Conservation (phyloP, 352 stramenopile species). For the Aphanomyces euteiches region DNA sequence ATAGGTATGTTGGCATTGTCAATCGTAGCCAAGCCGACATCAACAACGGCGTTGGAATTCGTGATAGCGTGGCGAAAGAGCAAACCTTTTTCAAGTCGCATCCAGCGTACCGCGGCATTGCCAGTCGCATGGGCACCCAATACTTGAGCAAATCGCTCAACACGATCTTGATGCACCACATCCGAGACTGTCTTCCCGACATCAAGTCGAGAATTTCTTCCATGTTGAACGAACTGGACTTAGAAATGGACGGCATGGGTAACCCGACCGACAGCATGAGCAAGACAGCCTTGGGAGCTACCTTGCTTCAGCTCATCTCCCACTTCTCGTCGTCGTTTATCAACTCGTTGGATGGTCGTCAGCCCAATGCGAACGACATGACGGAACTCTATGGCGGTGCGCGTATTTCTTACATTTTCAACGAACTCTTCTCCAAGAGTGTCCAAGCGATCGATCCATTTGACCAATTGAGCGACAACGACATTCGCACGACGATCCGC, state of each 20-base stretch:
- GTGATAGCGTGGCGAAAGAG: slow-evolving; percentile 94
- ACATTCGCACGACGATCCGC: slow-evolving; percentile 98
- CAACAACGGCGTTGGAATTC: slow-evolving; percentile 93
- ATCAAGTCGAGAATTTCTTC: slow-evolving; percentile 96
- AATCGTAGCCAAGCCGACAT: slow-evolving; percentile 99
- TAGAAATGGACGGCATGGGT: slow-evolving; percentile 95
- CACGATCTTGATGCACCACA: slow-evolving; percentile 99
- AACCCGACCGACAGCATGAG: slow-evolving; percentile 85
- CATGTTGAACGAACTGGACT: slow-evolving; percentile 94
- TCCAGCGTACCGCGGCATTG: slow-evolving; percentile 90
- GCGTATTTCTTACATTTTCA: slow-evolving; percentile 98
- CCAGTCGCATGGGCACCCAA: slow-evolving; percentile 93
- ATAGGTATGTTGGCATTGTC: slow-evolving; percentile 90
- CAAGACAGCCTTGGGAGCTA: slow-evolving; percentile 89
- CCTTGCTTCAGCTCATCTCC: slow-evolving; percentile 93
- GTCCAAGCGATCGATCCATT: slow-evolving; percentile 93
- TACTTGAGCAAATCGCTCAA: slow-evolving; percentile 97
- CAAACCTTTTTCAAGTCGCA: slow-evolving; percentile 97
- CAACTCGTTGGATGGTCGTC: slow-evolving; percentile 85
- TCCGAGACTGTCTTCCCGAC: slow-evolving; percentile 97
- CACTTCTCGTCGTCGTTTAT: slow-evolving; percentile 88
- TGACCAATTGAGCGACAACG: slow-evolving; percentile 95
- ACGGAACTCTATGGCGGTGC: slow-evolving; percentile 95
- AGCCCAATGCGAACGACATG: slow-evolving; percentile 81
- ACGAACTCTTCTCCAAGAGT: slow-evolving; percentile 92